These are phyloP conservation scores for Chalciporus sp. DNA, from an alignment of 1,284 basidiomycete species.

Conservation along the genomic window DNA sequence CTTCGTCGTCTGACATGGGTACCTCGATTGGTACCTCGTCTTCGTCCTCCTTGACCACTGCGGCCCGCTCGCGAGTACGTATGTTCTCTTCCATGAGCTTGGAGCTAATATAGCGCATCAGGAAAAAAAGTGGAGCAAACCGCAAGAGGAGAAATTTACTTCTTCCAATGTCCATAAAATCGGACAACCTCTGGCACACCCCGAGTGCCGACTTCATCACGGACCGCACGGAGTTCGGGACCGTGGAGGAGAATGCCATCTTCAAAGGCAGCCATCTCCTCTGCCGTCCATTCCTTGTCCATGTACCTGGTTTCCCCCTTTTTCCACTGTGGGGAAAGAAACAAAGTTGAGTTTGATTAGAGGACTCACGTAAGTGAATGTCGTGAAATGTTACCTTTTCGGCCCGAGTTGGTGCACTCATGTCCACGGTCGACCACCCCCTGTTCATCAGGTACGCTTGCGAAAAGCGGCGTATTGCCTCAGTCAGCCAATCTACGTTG, in stretches of 20 bases:
- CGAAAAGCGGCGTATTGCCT: conserved; percentile 68
- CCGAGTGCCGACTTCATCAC: conserved; percentile 73
- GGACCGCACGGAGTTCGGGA: conserved; percentile 77
- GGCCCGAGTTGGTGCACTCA: conserved; percentile 55
- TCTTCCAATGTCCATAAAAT: conserved; percentile 87
- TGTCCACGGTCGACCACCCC: conserved; percentile 60
- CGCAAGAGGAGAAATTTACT: conserved; percentile 44
- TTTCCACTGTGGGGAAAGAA: conserved; percentile 60
- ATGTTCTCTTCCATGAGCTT: conserved; percentile 69
- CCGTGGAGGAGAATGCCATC: conserved; percentile 71
- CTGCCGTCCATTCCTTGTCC: conserved; percentile 71
- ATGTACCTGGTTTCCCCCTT: conserved; percentile 65
- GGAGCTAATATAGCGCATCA: conserved; percentile 41
- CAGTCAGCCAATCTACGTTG: conserved; percentile 78
- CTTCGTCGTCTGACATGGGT: conserved; percentile 68
- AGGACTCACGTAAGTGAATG: conserved; percentile 1
- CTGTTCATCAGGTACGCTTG: conserved; percentile 58
- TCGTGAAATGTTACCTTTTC: conserved; percentile 56
- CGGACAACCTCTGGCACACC: conserved; percentile 79
- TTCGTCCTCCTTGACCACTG: conserved; percentile 45
- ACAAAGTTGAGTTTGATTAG: conserved; percentile 9
- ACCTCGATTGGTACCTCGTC: conserved; percentile 40
- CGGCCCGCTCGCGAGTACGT: conserved; percentile 50
- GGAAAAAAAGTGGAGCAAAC: conserved; percentile 10
- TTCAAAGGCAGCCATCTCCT: conserved; percentile 77